Percentiles rank a stretch among this genome's conserved stretches.
Conservation (phyloP, 805 yeast species). For the Hanseniaspora taiwanica region DNA sequence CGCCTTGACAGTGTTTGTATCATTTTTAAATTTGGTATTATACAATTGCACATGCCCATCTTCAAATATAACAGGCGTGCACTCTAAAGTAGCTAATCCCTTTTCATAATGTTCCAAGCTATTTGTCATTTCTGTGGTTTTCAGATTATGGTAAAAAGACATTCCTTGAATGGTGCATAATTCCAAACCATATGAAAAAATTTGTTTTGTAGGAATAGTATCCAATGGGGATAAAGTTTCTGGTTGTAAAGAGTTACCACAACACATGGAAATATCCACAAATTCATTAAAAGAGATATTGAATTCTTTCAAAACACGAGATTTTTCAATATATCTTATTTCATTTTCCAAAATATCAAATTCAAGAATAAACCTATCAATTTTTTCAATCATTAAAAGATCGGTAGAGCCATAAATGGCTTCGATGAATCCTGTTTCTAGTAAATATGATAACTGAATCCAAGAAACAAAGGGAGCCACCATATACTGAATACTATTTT, state of each 20-base stretch:
- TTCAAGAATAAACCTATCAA: constrained; percentile 60
- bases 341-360: constrained; percentile 55
- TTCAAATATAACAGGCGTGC: constrained; percentile 57
- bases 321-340: constrained; percentile 53
- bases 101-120: constrained; percentile 39
- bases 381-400: constrained; percentile 41
- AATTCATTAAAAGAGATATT: constrained; percentile 52
- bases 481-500: constrained; percentile 42
- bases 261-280: constrained; percentile 60
- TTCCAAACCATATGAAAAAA: constrained; percentile 27
- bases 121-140: constrained; percentile 30
- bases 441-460: constrained; percentile 65
- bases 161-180: constrained; percentile 31
- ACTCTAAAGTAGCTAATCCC: constrained; percentile 56
- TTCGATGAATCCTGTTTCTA: constrained; percentile 44
- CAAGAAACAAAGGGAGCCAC: constrained; percentile 77
- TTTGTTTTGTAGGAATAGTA: constrained; percentile 17
- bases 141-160: constrained; percentile 32
- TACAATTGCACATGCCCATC: constrained; percentile 59
- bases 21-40: constrained; percentile 3
- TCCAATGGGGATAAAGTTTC: constrained; percentile 38
- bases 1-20: not conserved
- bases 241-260: constrained; percentile 70
- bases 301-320: constrained; percentile 46
- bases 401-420: constrained; percentile 81